These are phyloP conservation scores for Annona cherimola DNA, from an alignment of 164 flowering plant genomes.

Conservation along the genomic window DNA sequence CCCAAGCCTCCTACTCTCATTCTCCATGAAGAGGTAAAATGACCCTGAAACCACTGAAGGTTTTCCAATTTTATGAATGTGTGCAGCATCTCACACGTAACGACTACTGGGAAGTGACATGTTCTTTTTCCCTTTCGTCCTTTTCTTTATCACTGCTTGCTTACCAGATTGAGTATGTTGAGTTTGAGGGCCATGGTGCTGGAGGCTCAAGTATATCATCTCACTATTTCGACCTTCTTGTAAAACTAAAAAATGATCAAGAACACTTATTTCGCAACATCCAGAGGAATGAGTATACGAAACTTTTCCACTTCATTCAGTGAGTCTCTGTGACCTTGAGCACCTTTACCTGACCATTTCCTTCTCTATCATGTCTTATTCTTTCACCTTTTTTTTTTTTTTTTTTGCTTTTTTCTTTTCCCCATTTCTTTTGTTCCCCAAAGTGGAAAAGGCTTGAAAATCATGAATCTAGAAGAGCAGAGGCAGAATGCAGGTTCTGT, in stretches of 20 bases:
- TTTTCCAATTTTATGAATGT: not conserved
- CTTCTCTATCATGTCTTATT: not conserved
- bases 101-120: not conserved
- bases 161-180: conserved; percentile 83
- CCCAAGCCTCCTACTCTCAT: conserved; percentile 99
- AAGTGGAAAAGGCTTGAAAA: conserved; percentile 87
- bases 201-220: conserved; percentile 76
- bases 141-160: not conserved
- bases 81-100: too few species aligned
- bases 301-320: conserved; percentile 87
- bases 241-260: conserved; percentile 75
- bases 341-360: not conserved
- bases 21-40: conserved; percentile 83
- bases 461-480: conserved; percentile 56
- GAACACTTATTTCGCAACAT: conserved; percentile 94
- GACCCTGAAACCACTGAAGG: not conserved
- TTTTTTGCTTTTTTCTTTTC: too few species aligned
- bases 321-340: conserved; percentile 9
- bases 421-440: conserved; percentile 5
- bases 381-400: not conserved
- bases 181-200: conserved; percentile 96
- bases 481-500: conserved; percentile 42
- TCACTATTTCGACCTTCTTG: conserved; percentile 90
- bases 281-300: conserved; percentile 92
- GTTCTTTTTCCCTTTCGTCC: not conserved